Percentiles rank a stretch among this genome's conserved stretches.
phyloP scores from a whole-genome alignment of 129 eudicot species.

The Mikania micrantha region DNA sequence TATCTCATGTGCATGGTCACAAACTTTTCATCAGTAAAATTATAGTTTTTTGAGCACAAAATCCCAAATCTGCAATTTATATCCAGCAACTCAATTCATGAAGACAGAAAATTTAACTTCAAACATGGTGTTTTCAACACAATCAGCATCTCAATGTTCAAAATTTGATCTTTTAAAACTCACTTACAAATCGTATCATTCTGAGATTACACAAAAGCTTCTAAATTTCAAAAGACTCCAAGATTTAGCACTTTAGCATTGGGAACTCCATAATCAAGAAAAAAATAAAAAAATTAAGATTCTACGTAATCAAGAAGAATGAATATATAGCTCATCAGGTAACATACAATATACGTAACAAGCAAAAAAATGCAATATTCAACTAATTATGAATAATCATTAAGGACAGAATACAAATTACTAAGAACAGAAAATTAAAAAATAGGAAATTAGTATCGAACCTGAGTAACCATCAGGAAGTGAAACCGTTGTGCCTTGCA shows the following conservation, averaged over 20 bases:
- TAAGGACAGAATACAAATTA: not conserved
- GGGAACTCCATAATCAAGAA: not conserved
- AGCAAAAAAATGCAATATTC: not conserved
- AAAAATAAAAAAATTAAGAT: not conserved
- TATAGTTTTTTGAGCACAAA: not conserved
- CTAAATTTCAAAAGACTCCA: not conserved
- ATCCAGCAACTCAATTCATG: not conserved
- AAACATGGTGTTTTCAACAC: not conserved
- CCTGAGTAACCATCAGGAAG: conserved; percentile 82
- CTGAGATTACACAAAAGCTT: not conserved
- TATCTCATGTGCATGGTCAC: no score
- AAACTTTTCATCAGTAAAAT: not conserved
- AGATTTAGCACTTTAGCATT: not conserved
- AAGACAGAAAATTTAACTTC: not conserved
- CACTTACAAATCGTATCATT: not conserved
- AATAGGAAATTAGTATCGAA: not conserved
- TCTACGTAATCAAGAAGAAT: not conserved
- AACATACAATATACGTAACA: not conserved
- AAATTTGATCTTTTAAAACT: not conserved
- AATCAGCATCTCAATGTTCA: not conserved
- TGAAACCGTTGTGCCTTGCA: conserved; percentile 67
- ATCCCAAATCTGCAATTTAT: not conserved
- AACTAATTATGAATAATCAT: not conserved
- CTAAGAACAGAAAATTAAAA: not conserved
- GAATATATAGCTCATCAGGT: not conserved